Percentiles rank a stretch among this genome's conserved stretches.
Conservation (phyloP, 805 yeast genomes). For the Kazachstania viticola region DNA sequence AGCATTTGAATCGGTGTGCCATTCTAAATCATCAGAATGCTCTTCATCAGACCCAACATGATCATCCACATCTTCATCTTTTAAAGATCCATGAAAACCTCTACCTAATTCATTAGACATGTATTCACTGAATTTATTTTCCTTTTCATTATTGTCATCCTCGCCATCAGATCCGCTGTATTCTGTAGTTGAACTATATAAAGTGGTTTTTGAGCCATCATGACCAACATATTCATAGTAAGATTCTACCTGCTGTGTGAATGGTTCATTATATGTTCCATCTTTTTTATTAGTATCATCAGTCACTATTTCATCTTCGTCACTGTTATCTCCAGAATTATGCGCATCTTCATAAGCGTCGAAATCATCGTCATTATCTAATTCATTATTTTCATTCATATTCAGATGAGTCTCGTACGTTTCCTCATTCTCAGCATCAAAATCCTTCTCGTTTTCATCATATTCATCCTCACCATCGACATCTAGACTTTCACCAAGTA, state of each 20-base stretch:
- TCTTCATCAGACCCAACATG: not conserved
- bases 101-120: conserved; percentile 21
- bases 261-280: conserved; percentile 33
- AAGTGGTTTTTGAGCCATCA: conserved; percentile 25
- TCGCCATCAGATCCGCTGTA: conserved; percentile 4
- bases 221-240: conserved; percentile 28
- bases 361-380: conserved; percentile 9
- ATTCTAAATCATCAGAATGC: not conserved
- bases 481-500: conserved; percentile 61
- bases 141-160: conserved; percentile 3
- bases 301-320: conserved; percentile 5
- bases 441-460: conserved; percentile 10
- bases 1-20: conserved; percentile 1
- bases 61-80: conserved; percentile 15
- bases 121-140: conserved; percentile 16
- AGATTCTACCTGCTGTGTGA: conserved; percentile 20
- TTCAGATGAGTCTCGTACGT: conserved; percentile 35
- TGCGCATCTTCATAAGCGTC: conserved; percentile 5
- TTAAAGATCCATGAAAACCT: conserved; percentile 3
- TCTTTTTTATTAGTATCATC: conserved; percentile 21
- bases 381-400: conserved; percentile 5
- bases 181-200: conserved; percentile 26
- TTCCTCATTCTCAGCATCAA: conserved; percentile 38
- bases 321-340: conserved; percentile 2
- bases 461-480: conserved; percentile 47